Evolutionary conservation across 306 rosid genomes (phyloP).

Genomic region (Prunus mira): DNA sequence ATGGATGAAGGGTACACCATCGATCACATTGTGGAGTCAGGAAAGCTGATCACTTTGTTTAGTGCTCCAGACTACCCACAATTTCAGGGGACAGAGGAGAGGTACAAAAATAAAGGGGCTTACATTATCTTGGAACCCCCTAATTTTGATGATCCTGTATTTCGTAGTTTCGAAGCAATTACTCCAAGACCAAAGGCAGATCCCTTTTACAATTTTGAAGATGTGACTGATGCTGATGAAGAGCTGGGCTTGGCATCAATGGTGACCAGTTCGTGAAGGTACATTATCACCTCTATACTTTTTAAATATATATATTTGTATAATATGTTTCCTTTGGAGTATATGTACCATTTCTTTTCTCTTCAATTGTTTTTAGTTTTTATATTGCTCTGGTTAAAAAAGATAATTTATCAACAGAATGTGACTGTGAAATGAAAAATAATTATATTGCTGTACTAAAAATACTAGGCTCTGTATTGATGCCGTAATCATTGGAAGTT

Average conservation of each 20-base stretch:
- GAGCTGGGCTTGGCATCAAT: constrained; percentile 78
- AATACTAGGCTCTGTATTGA: no score
- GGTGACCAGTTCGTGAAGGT: constrained; percentile 44
- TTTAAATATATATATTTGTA: background rate
- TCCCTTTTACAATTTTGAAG: constrained; percentile 64
- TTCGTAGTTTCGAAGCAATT: constrained; percentile 67
- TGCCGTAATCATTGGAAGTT: no score
- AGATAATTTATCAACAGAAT: background rate
- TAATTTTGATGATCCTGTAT: constrained; percentile 62
- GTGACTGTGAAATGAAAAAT: no score
- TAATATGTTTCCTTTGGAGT: background rate
- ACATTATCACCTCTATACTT: no score
- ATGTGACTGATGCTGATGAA: constrained; percentile 74
- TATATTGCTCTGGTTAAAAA: background rate
- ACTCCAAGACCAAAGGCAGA: constrained; percentile 82
- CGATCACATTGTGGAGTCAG: constrained; percentile 83
- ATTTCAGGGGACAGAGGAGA: constrained; percentile 73
- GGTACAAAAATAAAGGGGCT: constrained; percentile 81
- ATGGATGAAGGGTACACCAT: constrained; percentile 82
- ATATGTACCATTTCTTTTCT: background rate
- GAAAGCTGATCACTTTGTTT: constrained; percentile 75
- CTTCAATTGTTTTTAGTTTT: background rate
- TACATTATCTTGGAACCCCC: constrained; percentile 74
- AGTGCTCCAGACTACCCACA: constrained; percentile 97
- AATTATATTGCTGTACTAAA: no score